Evolutionary conservation across 176 grass and related monocot species (phyloP), one percentile per base, ranked within the genome.

Genomic region (Thinopyrum elongatum): DNA sequence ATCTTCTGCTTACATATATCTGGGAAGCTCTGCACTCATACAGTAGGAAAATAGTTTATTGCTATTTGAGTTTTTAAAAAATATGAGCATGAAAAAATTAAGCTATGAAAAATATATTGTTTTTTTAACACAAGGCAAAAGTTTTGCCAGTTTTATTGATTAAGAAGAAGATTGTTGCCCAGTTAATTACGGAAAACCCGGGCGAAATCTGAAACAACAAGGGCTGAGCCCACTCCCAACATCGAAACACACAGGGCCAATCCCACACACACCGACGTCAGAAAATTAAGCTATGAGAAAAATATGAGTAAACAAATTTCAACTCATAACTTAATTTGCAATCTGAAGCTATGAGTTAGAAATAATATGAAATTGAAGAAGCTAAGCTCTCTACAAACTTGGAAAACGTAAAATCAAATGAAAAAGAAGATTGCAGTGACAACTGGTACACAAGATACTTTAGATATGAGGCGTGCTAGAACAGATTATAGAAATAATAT

Each of bases 1-100:
- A 80, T 85, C 70, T 68, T 55, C 77, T 73, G 77, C 34, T 61
- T 46, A 81, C 13, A 61, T 46, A 66, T 55, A 76, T 81, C 59
- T 21, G 29, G 53, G 57, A 67, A 25, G 59, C 28, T 17, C 2
- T 79, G 33, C 61, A 60, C 17, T 68, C 21, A 79, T 65, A 63
- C 4, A 39, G 39, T 63, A 44, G 10, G 1, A 82, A 77, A 31
- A 55, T 68, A 17, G 35, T 60, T 5, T 58, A 85, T 31, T 81
- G 42, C 72, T 69, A 58, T 44, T 30, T 77, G 5, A 60, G 51
- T 57, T 57, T 57, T 19, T 0, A 22, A 57, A 57, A 22, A 57
- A 57, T 57, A 57, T 8, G 53, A 57, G 19, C 49, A 53, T 17
- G 5, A 49, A 49, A 47, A 47, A 47, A 49, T 49, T 49, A 49